Percentiles rank a stretch among this genome's conserved stretches.
phyloP scores from a whole-genome alignment of 495 filamentous ascomycete genomes.

The Hyaloscypha bicolor region DNA sequence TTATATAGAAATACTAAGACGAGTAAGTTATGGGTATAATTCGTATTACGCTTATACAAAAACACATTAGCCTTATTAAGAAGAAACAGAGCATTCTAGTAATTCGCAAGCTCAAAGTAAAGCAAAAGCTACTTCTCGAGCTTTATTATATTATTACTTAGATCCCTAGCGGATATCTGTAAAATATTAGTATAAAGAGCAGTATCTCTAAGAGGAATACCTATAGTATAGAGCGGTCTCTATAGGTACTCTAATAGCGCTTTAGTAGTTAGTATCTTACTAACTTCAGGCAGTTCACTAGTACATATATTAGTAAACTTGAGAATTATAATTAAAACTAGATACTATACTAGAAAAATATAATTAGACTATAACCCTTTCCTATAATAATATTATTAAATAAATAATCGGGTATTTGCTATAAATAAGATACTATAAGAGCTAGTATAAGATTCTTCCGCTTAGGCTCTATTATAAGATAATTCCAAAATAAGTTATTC shows the following conservation, averaged over 20 bases:
- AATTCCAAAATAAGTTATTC: conserved; percentile 29
- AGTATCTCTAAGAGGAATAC: no score
- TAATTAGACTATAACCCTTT: conserved; percentile 17
- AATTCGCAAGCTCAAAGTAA: conserved; percentile 41
- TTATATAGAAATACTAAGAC: conserved; percentile 24
- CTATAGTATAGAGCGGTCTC: no score
- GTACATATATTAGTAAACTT: conserved; percentile 7
- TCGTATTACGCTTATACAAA: conserved; percentile 33
- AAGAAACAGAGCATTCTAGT: conserved; percentile 47
- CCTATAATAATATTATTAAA: conserved; percentile 17
- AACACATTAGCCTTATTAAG: conserved; percentile 46
- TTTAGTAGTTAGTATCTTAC: conserved; percentile 19
- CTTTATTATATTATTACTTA: not conserved
- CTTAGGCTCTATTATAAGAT: conserved; percentile 30
- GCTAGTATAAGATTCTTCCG: conserved; percentile 32
- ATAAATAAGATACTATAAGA: conserved; percentile 27
- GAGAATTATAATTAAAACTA: not conserved
- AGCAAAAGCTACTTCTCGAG: conserved; percentile 44
- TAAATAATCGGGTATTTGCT: not conserved
- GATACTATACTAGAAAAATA: conserved; percentile 18
- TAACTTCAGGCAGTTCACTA: conserved; percentile 9
- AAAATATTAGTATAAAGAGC: no score
- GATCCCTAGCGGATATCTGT: no score
- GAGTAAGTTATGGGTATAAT: conserved; percentile 4
- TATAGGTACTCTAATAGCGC: not conserved